Evolutionary conservation across 2,329 filamentous ascomycete genomes (phyloP).

Genomic region (Colletotrichum sp.): DNA sequence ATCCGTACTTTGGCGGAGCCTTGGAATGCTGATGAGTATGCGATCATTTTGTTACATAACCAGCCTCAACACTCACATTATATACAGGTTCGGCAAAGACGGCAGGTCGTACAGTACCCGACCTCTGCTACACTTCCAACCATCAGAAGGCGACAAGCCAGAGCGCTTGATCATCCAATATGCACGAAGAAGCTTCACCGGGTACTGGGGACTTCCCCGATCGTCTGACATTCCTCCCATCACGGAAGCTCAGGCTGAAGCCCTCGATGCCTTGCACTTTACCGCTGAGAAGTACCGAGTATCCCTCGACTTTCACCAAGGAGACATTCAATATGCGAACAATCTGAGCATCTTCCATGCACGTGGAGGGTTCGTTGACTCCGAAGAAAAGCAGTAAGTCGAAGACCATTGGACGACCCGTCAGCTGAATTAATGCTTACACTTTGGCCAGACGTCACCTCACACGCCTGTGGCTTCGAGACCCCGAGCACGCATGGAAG

Average conservation of each 20-base stretch:
- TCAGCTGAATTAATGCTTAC: not conserved
- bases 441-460: slow-evolving; percentile 47
- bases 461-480: slow-evolving; percentile 54
- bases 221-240: slow-evolving; percentile 60
- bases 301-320: slow-evolving; percentile 50
- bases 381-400: slow-evolving; percentile 46
- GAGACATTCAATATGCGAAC: slow-evolving; percentile 61
- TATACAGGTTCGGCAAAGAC: slow-evolving; percentile 53
- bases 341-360: slow-evolving; percentile 61
- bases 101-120: slow-evolving; percentile 49
- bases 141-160: slow-evolving; percentile 45
- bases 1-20: slow-evolving; percentile 59
- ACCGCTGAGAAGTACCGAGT: slow-evolving; percentile 50
- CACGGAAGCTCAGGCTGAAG: slow-evolving; percentile 57
- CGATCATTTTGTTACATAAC: not conserved
- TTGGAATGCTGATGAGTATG: slow-evolving; percentile 51
- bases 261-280: slow-evolving; percentile 56
- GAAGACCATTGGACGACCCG: not conserved
- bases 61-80: not conserved
- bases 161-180: slow-evolving; percentile 66
- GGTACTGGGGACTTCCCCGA: slow-evolving; percentile 60
- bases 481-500: slow-evolving; percentile 53
- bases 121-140: slow-evolving; percentile 62
- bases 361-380: slow-evolving; percentile 53
- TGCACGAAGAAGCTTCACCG: slow-evolving; percentile 61